Conservation (phyloP, 78 protist genomes). For the Dictyostelium capitatum region DNA sequence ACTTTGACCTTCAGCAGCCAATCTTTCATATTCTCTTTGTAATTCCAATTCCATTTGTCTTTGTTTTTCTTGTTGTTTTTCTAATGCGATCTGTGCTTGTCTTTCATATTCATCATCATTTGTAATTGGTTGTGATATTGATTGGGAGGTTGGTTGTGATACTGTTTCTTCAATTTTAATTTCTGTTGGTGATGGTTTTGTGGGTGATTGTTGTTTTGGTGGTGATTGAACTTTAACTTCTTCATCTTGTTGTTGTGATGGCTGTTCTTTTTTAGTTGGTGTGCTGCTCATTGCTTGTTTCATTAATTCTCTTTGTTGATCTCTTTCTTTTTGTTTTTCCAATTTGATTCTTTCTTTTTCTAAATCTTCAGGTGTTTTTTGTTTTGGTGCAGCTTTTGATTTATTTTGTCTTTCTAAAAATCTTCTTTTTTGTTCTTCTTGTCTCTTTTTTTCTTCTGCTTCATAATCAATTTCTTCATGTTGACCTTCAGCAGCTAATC, state of each 20-base stretch:
- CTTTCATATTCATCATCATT: slow-evolving; percentile 53
- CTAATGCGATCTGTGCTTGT: slow-evolving; percentile 11
- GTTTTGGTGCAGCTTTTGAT: neutral
- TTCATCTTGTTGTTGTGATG: neutral
- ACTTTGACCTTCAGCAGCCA: slow-evolving; percentile 1
- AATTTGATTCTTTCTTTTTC: slow-evolving; percentile 43
- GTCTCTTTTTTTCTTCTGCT: slow-evolving; percentile 38
- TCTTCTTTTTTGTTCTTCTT: slow-evolving; percentile 41
- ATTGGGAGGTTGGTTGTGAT: neutral
- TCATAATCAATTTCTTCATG: slow-evolving; percentile 15
- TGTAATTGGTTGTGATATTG: neutral
- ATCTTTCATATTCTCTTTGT: slow-evolving; percentile 46
- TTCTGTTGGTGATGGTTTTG: slow-evolving; percentile 17
- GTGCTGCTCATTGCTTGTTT: slow-evolving; percentile 1
- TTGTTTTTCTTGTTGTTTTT: slow-evolving; percentile 53
- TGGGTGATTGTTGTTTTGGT: neutral
- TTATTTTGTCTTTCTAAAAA: slow-evolving; percentile 49
- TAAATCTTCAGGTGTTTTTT: slow-evolving; percentile 55
- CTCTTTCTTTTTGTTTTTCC: slow-evolving; percentile 59
- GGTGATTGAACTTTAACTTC: too few species aligned
- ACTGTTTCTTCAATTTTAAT: neutral
- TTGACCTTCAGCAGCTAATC: slow-evolving; percentile 44
- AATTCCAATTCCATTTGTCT: slow-evolving; percentile 50
- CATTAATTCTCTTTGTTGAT: slow-evolving; percentile 43
- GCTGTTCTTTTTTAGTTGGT: neutral